Percentiles rank a stretch among this genome's conserved stretches.
phyloP scores from a whole-genome alignment of 345 rosid genomes.

The Hibiscus trionum region DNA sequence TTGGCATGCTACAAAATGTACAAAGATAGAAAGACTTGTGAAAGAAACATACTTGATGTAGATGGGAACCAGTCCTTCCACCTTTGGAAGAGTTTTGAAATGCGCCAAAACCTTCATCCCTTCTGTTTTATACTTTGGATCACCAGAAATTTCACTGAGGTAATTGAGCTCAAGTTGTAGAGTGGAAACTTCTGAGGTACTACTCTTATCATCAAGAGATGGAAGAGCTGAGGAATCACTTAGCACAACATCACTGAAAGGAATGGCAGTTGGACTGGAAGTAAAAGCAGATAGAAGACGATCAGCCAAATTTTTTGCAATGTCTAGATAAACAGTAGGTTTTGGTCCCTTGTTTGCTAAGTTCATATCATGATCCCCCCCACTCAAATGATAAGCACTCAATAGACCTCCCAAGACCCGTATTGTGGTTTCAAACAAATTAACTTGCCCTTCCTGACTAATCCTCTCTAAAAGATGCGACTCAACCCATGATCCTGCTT shows the following conservation, averaged over 20 bases:
- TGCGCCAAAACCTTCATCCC: slow-evolving; percentile 96
- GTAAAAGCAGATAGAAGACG: slow-evolving; percentile 78
- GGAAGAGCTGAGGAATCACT: slow-evolving; percentile 70
- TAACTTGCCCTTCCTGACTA: slow-evolving; percentile 82
- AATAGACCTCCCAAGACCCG: slow-evolving; percentile 94
- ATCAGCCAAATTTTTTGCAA: slow-evolving; percentile 79
- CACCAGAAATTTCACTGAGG: slow-evolving; percentile 82
- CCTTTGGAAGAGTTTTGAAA: slow-evolving; percentile 74
- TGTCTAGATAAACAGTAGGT: slow-evolving; percentile 62
- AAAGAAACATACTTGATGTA: slow-evolving; percentile 57
- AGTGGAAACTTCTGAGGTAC: slow-evolving; percentile 88
- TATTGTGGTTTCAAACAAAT: slow-evolving; percentile 90
- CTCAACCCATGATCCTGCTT: slow-evolving; percentile 86
- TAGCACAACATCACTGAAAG: slow-evolving; percentile 73
- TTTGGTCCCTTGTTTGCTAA: slow-evolving; percentile 42
- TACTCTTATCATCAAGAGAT: slow-evolving; percentile 76
- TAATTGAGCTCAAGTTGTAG: slow-evolving; percentile 93
- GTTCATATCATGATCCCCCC: slow-evolving; percentile 54
- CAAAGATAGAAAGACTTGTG: not conserved
- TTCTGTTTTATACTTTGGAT: slow-evolving; percentile 68
- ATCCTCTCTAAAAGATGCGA: slow-evolving; percentile 67
- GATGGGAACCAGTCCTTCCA: slow-evolving; percentile 90
- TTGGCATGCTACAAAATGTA: not conserved
- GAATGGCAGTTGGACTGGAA: slow-evolving; percentile 78
- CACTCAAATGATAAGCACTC: slow-evolving; percentile 94